Evolutionary conservation across 2,329 filamentous ascomycete species (phyloP), one percentile per base, ranked within the genome.

Genomic region (Massarina eburnea): DNA sequence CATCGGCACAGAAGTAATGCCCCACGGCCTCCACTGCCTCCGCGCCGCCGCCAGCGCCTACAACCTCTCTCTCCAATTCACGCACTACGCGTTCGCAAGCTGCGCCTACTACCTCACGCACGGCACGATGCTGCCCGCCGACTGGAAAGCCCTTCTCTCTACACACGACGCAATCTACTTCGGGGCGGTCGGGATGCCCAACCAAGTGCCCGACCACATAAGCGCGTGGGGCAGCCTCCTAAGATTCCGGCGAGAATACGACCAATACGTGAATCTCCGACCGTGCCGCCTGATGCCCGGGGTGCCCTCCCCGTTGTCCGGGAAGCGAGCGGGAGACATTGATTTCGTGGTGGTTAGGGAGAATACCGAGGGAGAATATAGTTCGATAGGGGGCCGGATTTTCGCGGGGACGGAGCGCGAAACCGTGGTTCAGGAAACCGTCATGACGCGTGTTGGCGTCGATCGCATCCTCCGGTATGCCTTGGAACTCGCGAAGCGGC

Each of bases 311-410:
- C 48, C 48, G 14, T 35, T 51, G 24, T 20, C 32, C 1, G 29
- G 30, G 8, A 39, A 43, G 21, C 27, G 32, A 4, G 10, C 27
- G 12, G 43, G 43, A 6, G 48, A 46, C 32, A 42, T 46, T 6
- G 48, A 51, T 17, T 47, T 43, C 19, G 36, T 30, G 30, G 37
- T 51, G 3, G 44, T 51, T 8, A 29, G 48, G n/a, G 48, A 51
- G 27, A 51, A 51, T 38, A 47, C 35, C 12, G 48, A 46, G 24
- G 48, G 48, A 3, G 48, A 46, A 26, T 51, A 47, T 15, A 34
- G 33, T 21, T 41, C 34, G n/a, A 29, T 42, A 3, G 45, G 45
- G 7, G 45, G 45, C 3, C 42, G 22, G 10, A 42, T 42, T 20
- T 44, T 45, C 22, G 44, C 38, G 20, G 20, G 36, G 8, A 44